These are phyloP conservation scores for Coemansia nantahalensis DNA, from an alignment of 192 early-diverging fungal genomes.

Conservation along the genomic window DNA sequence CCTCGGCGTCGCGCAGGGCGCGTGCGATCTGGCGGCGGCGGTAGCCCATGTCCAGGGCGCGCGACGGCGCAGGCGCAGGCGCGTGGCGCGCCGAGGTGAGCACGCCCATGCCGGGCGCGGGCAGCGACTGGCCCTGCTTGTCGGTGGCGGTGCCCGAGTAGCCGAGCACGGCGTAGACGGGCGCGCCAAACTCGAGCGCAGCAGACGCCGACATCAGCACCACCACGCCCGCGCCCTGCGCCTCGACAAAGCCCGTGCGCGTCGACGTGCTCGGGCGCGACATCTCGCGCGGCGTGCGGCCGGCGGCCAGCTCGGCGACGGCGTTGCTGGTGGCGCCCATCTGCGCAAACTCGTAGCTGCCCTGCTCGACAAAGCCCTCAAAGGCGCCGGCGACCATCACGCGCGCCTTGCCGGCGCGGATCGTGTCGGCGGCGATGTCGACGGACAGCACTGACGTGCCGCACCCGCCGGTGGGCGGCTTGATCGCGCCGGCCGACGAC, in stretches of 20 bases:
- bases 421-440: conserved; percentile 88
- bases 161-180: conserved; percentile 88
- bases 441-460: conserved; percentile 89
- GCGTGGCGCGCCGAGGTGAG: conserved; percentile 69
- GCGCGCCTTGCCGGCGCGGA: conserved; percentile 86
- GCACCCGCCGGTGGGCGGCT: conserved; percentile 76
- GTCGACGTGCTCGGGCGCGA: conserved; percentile 86
- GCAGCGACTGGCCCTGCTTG: conserved; percentile 90
- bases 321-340: conserved; percentile 96
- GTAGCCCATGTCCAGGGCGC: conserved; percentile 76
- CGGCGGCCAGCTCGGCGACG: conserved; percentile 74
- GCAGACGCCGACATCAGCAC: conserved; percentile 86
- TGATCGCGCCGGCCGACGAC: conserved; percentile 90
- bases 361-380: conserved; percentile 93
- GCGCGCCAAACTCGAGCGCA: conserved; percentile 88
- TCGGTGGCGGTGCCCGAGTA: conserved; percentile 89
- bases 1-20: conserved; percentile 8
- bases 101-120: conserved; percentile 93
- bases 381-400: conserved; percentile 91
- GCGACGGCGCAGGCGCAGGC: conserved; percentile 47
- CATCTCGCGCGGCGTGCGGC: conserved; percentile 85
- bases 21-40: conserved; percentile 70
- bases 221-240: conserved; percentile 88
- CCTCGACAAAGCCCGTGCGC: conserved; percentile 93
- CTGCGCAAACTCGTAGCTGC: conserved; percentile 95